phyloP scores from a whole-genome alignment of 164 flowering plant species.

The Kalanchoe fedtschenkoi region DNA sequence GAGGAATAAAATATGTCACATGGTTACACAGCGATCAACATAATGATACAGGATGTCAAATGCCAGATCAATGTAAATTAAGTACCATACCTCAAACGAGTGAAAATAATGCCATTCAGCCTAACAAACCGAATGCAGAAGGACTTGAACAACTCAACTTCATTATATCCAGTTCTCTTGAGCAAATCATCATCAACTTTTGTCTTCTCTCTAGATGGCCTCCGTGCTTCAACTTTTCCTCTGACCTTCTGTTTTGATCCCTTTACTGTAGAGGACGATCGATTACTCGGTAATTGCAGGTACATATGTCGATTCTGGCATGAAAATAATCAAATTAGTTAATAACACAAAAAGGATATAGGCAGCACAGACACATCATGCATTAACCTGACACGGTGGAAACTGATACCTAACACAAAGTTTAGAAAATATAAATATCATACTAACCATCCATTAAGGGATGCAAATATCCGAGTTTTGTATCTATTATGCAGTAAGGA shows the following conservation, averaged over 20 bases:
- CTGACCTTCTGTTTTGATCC: constrained; percentile 37
- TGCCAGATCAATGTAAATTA: background rate
- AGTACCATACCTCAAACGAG: constrained; percentile 70
- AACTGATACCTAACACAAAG: too few species aligned
- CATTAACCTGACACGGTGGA: background rate
- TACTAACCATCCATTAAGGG: background rate
- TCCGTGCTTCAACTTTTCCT: constrained; percentile 48
- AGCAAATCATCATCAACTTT: constrained; percentile 32
- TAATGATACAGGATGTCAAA: background rate
- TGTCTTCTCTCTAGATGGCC: constrained; percentile 29
- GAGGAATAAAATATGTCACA: constrained; percentile 1
- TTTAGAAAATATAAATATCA: background rate
- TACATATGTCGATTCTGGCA: constrained; percentile 76
- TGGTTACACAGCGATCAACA: background rate
- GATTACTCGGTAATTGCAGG: constrained; percentile 33
- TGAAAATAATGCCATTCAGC: constrained; percentile 87
- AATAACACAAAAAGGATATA: background rate
- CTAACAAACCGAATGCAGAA: constrained; percentile 77
- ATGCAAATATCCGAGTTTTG: background rate
- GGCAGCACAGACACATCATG: background rate
- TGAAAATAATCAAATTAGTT: background rate
- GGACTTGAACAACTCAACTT: constrained; percentile 33
- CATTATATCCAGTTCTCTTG: constrained; percentile 9
- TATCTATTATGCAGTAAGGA: background rate
- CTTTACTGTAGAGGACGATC: constrained; percentile 26